Evolutionary conservation across 1,139 yeast species (phyloP), one percentile per base, ranked within the genome.

Genomic region (Nakaseomyces sp.): DNA sequence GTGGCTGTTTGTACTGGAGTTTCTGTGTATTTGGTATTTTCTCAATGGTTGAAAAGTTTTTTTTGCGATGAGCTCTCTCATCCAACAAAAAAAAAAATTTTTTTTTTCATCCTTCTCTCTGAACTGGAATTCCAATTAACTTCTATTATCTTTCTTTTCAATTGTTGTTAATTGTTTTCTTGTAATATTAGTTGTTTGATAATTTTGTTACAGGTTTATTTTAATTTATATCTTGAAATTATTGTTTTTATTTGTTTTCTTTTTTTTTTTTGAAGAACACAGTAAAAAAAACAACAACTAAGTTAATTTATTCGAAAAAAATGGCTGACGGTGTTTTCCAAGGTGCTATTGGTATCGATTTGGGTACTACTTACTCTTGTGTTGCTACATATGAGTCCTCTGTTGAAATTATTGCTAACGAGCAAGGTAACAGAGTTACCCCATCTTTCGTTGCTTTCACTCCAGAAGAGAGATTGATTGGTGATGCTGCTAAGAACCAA

Each of bases 371-470:
- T 63, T 84, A 86, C 83, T 85, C 95, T 57, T 86, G 95, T 81
- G 95, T 86, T 64, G 95, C 95, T 70, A 83, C 83, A 72, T 83
- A 74, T 74, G 88, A 74, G 74, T 81, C 76, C 76, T 86, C 79
- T 70, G 86, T 68, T 62, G 96, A 87, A 73, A 88, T 88, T 71
- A 87, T 88, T 73, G 95, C 96, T 72, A 88, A 88, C 78, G 96
- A 88, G 74, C 96, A 88, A 79, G 96, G 96, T 82, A 87, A 87
- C 89, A 86, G 96, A 78, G 93, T 86, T 67, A 88, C 96, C 64
- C 96, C 96, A 68, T 88, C 96, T 56, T 88, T 86, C 78, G 96
- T 88, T 69, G 96, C 96, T 61, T 88, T 88, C 86, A 86, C 94
- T 66, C 82, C 84, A 68, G 89, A 85, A 75, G 96, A 88, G 79